Evolutionary conservation across 257 asterid species (phyloP).

Genomic region (Lithospermum erythrorhizon): DNA sequence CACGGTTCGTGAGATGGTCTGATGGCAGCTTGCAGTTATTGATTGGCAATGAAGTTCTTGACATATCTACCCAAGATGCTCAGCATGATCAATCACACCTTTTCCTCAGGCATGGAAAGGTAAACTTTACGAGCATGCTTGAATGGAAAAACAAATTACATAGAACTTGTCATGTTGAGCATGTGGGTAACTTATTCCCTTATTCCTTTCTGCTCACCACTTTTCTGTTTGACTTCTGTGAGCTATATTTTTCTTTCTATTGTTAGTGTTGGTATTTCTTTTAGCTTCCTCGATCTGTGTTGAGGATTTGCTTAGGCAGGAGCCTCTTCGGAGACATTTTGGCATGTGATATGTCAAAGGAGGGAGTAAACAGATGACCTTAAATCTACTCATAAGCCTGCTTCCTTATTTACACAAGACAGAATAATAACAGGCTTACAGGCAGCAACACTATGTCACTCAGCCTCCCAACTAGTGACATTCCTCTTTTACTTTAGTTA

Average conservation of each 20-base stretch:
- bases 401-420: background rate
- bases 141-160: background rate
- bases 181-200: background rate
- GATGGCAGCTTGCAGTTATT: slow-evolving; percentile 93
- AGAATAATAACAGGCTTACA: too few relatives aligned
- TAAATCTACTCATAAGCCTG: background rate
- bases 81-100: slow-evolving; percentile 94
- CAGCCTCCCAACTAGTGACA: background rate
- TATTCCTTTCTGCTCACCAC: too few relatives aligned
- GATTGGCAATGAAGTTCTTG: slow-evolving; percentile 97
- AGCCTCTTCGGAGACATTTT: too few relatives aligned
- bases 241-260: too few relatives aligned
- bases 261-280: background rate
- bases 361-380: background rate
- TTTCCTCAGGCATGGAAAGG: slow-evolving; percentile 90
- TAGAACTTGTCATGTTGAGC: background rate
- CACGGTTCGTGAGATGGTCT: slow-evolving; percentile 98
- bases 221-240: background rate
- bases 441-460: background rate
- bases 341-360: background rate
- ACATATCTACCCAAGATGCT: slow-evolving; percentile 88
- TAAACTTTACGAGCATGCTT: slow-evolving; percentile 10
- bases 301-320: background rate
- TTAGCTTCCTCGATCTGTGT: too few relatives aligned
- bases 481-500: background rate